Evolutionary conservation across 768 basidiomycete species (phyloP).

Genomic region (Tricholoma furcatifolium): DNA sequence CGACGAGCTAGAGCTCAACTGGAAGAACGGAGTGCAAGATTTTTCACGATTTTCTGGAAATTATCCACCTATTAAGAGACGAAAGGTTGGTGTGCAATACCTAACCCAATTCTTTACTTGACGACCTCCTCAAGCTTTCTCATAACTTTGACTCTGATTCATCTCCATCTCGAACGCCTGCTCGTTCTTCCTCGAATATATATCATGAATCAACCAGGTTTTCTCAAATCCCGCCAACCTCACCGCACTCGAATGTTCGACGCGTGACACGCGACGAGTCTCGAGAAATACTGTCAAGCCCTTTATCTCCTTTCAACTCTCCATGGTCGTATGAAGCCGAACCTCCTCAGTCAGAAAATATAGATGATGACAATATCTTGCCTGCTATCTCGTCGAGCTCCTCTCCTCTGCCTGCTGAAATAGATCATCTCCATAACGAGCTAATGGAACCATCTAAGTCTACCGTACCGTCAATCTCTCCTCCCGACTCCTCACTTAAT

Average conservation of each 20-base stretch:
- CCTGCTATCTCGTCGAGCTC: slow-evolving; percentile 1
- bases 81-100: slow-evolving; percentile 13
- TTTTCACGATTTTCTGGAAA: not conserved
- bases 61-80: slow-evolving; percentile 23
- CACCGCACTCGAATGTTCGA: too few species aligned
- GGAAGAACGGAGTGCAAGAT: not conserved
- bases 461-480: too few species aligned
- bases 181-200: not conserved
- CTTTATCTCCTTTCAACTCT: not conserved
- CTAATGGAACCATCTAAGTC: too few species aligned
- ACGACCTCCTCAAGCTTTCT: not conserved
- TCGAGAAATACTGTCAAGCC: too few species aligned
- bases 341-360: too few species aligned
- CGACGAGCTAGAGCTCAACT: slow-evolving; percentile 53
- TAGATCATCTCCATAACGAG: too few species aligned
- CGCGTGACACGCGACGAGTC: not conserved
- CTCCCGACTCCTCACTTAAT: too few species aligned
- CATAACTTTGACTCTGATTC: not conserved
- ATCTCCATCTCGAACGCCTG: not conserved
- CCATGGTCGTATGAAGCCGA: not conserved
- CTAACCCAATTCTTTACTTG: not conserved
- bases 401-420: too few species aligned
- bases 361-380: not conserved
- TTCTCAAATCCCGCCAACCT: too few species aligned
- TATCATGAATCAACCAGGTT: not conserved